Percentiles rank a stretch among this genome's conserved stretches.
These are phyloP conservation scores for Fonsecaea pedrosoi DNA, from an alignment of 2,329 filamentous ascomycete species.

Conservation along the genomic window DNA sequence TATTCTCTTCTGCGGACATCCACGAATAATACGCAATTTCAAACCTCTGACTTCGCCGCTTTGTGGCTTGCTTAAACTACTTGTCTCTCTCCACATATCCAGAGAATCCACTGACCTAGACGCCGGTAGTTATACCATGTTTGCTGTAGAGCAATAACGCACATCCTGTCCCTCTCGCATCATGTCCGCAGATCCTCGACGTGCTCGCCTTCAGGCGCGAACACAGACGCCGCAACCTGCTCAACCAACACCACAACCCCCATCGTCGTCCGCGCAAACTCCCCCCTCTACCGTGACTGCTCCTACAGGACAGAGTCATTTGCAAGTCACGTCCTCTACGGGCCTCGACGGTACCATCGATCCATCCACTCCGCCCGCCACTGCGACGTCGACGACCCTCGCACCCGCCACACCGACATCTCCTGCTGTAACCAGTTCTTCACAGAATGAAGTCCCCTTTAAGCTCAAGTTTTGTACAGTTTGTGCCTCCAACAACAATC, in stretches of 20 bases:
- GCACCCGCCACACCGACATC: conserved; percentile 23
- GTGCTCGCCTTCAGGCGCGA: conserved; percentile 55
- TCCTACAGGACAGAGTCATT: conserved; percentile 2
- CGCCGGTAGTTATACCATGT: conserved; percentile 9
- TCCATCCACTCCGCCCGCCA: conserved; percentile 25
- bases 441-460: conserved; percentile 59
- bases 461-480: conserved; percentile 98
- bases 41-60: conserved; percentile 33
- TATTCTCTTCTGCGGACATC: conserved; percentile 41
- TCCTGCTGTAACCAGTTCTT: conserved; percentile 25
- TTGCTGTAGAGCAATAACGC: conserved; percentile 14
- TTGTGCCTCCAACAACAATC: conserved; percentile 98
- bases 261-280: conserved; percentile 15
- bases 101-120: conserved; percentile 7
- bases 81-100: not conserved
- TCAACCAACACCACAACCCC: conserved; percentile 19
- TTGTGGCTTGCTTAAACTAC: not conserved
- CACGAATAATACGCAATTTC: conserved; percentile 38
- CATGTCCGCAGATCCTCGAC: conserved; percentile 60
- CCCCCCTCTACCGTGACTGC: conserved; percentile 27
- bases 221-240: conserved; percentile 48
- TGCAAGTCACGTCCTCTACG: conserved; percentile 4
- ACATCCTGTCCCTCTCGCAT: conserved; percentile 19
- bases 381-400: conserved; percentile 25
- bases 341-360: conserved; percentile 35